A percentile compares a stretch with the other conserved stretches of the same genome.
Conservation (phyloP, 1,284 basidiomycete genomes). For the Moesziomyces sp. region DNA sequence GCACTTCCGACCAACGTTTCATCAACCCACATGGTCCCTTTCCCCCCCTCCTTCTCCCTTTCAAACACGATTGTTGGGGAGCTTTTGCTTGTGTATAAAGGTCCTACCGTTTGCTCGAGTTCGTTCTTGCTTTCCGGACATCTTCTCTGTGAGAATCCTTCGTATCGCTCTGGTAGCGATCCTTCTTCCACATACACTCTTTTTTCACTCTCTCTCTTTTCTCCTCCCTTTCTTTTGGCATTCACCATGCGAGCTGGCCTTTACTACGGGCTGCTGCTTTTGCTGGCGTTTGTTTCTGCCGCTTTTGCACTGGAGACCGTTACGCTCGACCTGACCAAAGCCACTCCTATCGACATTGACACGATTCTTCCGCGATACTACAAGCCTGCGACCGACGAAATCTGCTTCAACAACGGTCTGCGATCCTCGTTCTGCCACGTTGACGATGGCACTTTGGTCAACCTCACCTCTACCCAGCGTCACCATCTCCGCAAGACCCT, state of each 20-base stretch:
- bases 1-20: too few relatives aligned
- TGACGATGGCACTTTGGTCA: slow-evolving; percentile 5
- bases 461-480: neutral
- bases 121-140: too few relatives aligned
- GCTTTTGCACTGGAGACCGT: neutral
- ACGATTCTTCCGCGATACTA: slow-evolving; percentile 6
- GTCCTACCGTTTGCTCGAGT: too few relatives aligned
- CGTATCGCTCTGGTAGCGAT: too few relatives aligned
- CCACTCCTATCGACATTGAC: neutral
- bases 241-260: too few relatives aligned
- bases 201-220: neutral
- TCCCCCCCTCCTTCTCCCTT: too few relatives aligned
- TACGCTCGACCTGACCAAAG: neutral
- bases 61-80: too few relatives aligned
- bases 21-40: too few relatives aligned
- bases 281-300: neutral
- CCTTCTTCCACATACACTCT: too few relatives aligned
- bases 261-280: neutral
- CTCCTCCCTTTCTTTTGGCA: neutral
- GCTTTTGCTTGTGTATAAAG: too few relatives aligned
- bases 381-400: slow-evolving; percentile 16
- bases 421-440: slow-evolving; percentile 3
- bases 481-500: neutral
- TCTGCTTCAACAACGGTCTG: slow-evolving; percentile 20
- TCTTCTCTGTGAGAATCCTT: too few relatives aligned